Conservation (phyloP, 192 early-diverging fungal genomes). For the Paraglomus brasilianum region DNA sequence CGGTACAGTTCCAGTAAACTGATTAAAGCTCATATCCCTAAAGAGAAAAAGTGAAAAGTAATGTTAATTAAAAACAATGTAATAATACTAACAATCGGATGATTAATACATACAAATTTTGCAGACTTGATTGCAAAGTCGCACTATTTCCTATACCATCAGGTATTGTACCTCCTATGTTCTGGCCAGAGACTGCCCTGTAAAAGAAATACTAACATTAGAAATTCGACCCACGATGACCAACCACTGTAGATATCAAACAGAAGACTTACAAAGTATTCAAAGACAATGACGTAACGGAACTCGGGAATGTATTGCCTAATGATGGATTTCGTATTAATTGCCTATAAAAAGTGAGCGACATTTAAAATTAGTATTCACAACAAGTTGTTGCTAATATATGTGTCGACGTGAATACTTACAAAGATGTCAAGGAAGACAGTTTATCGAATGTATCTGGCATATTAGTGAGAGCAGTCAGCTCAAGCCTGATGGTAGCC, state of each 20-base stretch:
- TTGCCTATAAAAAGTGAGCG: neutral
- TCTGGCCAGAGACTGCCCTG: neutral
- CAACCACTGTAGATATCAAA: neutral
- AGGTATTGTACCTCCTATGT: neutral
- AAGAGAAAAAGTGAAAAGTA: neutral
- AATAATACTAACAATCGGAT: neutral
- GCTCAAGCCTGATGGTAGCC: neutral
- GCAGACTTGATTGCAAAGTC: slow-evolving; percentile 4
- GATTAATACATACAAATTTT: slow-evolving; percentile 7
- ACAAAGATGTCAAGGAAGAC: slow-evolving; percentile 10
- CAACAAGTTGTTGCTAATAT: neutral
- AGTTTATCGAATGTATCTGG: slow-evolving; percentile 20
- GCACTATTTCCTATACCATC: slow-evolving; percentile 17
- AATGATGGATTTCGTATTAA: slow-evolving; percentile 2
- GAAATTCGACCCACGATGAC: neutral
- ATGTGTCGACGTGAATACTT: neutral
- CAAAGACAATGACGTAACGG: neutral
- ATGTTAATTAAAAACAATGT: neutral
- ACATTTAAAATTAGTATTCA: neutral
- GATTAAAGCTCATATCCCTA: slow-evolving; percentile 15
- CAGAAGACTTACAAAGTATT: neutral
- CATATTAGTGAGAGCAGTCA: neutral
- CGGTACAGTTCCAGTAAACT: slow-evolving; percentile 4
- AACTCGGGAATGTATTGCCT: neutral
- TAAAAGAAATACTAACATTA: neutral